Evolutionary conservation across 2,329 filamentous ascomycete species (phyloP), one percentile per base, ranked within the genome.

Genomic region (Ilyonectria robusta): DNA sequence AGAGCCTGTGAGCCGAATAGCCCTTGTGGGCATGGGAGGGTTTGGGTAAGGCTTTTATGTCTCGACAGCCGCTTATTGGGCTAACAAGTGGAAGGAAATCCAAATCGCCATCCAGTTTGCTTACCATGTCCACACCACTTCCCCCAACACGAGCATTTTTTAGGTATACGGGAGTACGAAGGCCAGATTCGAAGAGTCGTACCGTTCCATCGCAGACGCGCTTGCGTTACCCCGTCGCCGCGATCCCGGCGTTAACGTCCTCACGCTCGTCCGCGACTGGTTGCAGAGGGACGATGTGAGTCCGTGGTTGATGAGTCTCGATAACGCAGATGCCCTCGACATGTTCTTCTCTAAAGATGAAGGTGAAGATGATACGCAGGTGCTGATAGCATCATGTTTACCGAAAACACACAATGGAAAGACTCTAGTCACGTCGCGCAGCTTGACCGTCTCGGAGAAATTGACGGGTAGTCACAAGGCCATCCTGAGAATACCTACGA

Each of bases 101-200:
- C 67, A 77, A 44, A 17, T 76, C 57, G 77, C 78, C 11, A 82
- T 83, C 51, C 71, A 81, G 71, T 82, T 81, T 57, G 74, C 75
- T 0, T 76, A 83, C 62, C 70, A 66, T 51, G 65, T 72, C 21
- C 71, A 69, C 63, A 67, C 76, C 0, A 59, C 59, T 23, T 76
- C 68, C n/a, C 72, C 75, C 0, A 31, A 74, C n/a, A 78, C 71
- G n/a, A 79, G 71, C 72, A 70, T 82, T 37, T 81, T 82, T 61
- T 84, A 77, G 81, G 70, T 82, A 6, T 71, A 82, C 65, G 77
- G 78, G 11, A 79, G 76, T 61, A 80, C 77, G 29, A 70, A 67
- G 1, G 68, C 73, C 21, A 75, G 80, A 17, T 80, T 82, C 46
- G 72, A 82, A 67, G 73, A 81, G 58, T 72, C 76, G 47, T 81